Evolutionary conservation across 163 green algal genomes (phyloP), one percentile per base, ranked within the genome.

Genomic region (Chlorella variabilis): DNA sequence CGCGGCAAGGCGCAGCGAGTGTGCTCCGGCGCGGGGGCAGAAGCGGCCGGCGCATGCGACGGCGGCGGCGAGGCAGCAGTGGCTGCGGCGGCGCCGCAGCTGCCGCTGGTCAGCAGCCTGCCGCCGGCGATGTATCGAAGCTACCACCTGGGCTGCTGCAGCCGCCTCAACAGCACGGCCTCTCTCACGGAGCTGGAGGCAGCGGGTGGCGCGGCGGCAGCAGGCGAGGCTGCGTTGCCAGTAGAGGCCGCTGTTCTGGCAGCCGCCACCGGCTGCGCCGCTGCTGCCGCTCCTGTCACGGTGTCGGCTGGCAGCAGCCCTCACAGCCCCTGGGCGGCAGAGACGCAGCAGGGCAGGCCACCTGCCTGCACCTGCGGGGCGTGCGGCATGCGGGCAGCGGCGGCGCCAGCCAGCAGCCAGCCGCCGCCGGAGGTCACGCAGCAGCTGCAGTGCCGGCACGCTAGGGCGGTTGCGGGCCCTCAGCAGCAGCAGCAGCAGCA

Each of bases 71-170:
- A n/a, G 13, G 54, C 29, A 18, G 33, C 63, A 29, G 20, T n/a
- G 34, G 15, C 33, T 51, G 31, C 63, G 29, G 34, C 63, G 29
- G 63, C 7, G 33, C 18, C 3, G 63, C 33, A 18, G 59, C 59
- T 6, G 59, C 4, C 51, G 27, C 29, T 41, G 3, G 38, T 33
- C 27, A 58, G 73, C 38, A 70, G 73, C 73, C 36, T 69, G 27
- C 73, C 54, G 2, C 73, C 59, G 1, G 54, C 34, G 36, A 58
- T 58, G 36, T 69, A 61, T 5, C 54, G 59, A 25, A 59, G 36
- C 54, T 80, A 69, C 73, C 73, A 80, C 29, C 11, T 56, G 9
- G 73, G n/a, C 38, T 69, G 73, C 73, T 80, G 73, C 56, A 70
- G 73, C 73, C 54, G 56, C 25, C 54, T 80, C 4, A 69, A 56